Evolutionary conservation across 805 yeast species (phyloP), one percentile per base, ranked within the genome.

Genomic region (Wickerhamiella sorbophila): DNA sequence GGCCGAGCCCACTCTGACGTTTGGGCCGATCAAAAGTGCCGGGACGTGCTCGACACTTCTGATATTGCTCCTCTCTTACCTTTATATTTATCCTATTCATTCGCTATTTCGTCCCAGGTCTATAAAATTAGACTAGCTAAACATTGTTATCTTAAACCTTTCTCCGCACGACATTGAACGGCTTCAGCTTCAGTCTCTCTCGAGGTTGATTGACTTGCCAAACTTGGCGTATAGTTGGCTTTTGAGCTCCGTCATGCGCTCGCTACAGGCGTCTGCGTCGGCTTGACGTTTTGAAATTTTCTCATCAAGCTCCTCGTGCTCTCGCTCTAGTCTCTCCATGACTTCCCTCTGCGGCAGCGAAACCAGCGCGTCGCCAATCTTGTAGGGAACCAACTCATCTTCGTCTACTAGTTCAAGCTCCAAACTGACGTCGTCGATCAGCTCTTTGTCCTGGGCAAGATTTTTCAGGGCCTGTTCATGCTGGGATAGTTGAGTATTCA

Each of bases 141-240:
- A n/a, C n/a, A n/a, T n/a, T n/a, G n/a, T n/a, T n/a, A n/a, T n/a
- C n/a, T n/a, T n/a, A n/a, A n/a, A n/a, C n/a, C n/a, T n/a, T n/a
- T n/a, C n/a, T n/a, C n/a, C n/a, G n/a, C n/a, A n/a, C n/a, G n/a
- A n/a, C n/a, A n/a, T n/a, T n/a, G n/a, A n/a, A n/a, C n/a, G n/a
- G n/a, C n/a, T n/a, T n/a, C n/a, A n/a, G n/a, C n/a, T n/a, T n/a
- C n/a, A 43, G 55, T 54, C 70, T 49, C 77, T 67, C 57, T 88
- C 98, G 38, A 88, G 64, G 57, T 87, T 87, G 56, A 88, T 91
- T 44, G 84, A 77, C 52, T 73, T 74, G 20, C 97, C 98, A 56
- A 88, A 91, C 59, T 82, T 85, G 15, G 83, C 84, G 55, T 88
- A 91, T 43, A 88, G 65, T n/a, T 67, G 69, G 27, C 72, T 70